Base-by-base conservation (phyloP, 306 rosid species). In the Glycine tomentella region DNA sequence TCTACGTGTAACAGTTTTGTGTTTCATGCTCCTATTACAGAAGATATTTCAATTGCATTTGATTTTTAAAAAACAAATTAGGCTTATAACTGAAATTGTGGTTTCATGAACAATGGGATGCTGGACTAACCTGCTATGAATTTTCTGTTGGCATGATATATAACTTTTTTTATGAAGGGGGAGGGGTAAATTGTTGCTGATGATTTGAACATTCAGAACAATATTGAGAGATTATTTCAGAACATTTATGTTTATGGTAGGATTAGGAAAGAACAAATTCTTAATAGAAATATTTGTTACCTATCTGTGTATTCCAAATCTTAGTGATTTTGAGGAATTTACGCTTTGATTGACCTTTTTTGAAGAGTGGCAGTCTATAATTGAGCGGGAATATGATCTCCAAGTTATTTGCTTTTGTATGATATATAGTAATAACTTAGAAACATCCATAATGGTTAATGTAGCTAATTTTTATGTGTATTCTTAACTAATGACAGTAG, bases 31-130 rank as follows among this genome's bases (percentile, higher is more conserved):
- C 36, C 8, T 45, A 46, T 68, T 15, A 67, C 36, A 15, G 36
- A 67, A 67, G 34, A 44, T 44, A 36, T 44, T 67, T 31, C n/a
- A 15, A 66, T 42, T n/a, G 51, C 33, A 40, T 66, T 66, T 66
- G 25, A 3, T 40, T 42, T 15, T 63, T 31, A 2, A 12, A 63
- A 20, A 20, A 20, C 0, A 63, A 12, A 13, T 13, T 65, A 14
- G 6, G 13, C n/a, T 14, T n/a, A 8, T 40, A 40, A 40, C 72
- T 42, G 72, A 66, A 42, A n/a, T 66, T 66, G 52, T 66, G 33
- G 72, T 66, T 66, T 42, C 52, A 40, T 15, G 33, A 40, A 65
- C 12, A 36, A 65, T 36, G 31, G 49, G 13, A 65, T n/a, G 71
- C 50, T 65, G 31, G 25, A 40, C 48, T 64, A 62, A 9, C 25